Percentiles rank a stretch among this genome's conserved stretches.
Evolutionary conservation across 345 rosid genomes (phyloP).

Genomic region (Syzygium aromaticum): DNA sequence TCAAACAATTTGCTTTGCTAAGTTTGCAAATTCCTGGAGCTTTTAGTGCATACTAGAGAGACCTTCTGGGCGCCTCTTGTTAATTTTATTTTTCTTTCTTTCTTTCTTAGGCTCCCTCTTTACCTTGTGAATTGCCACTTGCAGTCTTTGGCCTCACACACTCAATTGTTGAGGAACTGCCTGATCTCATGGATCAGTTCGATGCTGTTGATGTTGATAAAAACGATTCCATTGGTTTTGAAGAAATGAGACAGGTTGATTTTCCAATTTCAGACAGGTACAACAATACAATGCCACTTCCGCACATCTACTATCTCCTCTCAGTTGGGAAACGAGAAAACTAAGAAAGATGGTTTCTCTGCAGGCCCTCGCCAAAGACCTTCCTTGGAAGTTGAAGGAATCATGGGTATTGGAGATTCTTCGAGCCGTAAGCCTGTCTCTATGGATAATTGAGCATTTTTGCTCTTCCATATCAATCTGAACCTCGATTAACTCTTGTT

Average conservation of each 20-base stretch:
- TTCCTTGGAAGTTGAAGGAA: constrained; percentile 46
- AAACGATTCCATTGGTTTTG: constrained; percentile 38
- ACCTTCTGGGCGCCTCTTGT: not conserved
- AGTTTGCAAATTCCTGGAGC: not conserved
- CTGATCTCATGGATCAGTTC: constrained; percentile 36
- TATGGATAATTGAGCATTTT: not conserved
- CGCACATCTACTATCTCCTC: not conserved
- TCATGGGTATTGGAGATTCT: constrained; percentile 25
- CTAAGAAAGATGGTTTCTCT: not conserved
- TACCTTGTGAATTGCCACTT: not conserved
- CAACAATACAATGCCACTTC: not conserved
- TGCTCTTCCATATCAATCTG: not conserved
- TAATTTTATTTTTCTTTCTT: not conserved
- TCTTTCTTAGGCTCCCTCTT: not conserved
- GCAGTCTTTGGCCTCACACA: constrained; percentile 44
- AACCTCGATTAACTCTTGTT: not conserved
- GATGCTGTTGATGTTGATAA: constrained; percentile 38
- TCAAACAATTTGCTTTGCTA: constrained; percentile 38
- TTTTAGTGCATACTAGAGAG: not conserved
- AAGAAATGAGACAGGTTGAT: constrained; percentile 37
- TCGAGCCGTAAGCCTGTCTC: constrained; percentile 24
- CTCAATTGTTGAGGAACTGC: constrained; percentile 26
- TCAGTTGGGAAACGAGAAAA: not conserved
- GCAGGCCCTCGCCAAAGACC: constrained; percentile 41
- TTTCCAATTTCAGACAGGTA: not conserved